Evolutionary conservation across 495 filamentous ascomycete genomes (phyloP).

Genomic region (Hypoxylon fragiforme): DNA sequence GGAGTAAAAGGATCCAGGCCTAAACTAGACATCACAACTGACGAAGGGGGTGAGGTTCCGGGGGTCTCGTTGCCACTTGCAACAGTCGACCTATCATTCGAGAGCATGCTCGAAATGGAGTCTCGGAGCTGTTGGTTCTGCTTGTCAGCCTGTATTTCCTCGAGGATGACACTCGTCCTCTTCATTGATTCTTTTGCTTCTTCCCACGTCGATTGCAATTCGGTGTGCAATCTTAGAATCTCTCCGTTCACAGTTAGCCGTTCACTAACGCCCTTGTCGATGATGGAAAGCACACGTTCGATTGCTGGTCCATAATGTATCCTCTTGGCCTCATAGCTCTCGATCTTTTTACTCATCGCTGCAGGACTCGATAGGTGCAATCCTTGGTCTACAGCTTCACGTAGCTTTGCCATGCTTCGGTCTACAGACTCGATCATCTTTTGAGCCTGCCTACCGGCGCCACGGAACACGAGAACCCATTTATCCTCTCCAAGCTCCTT

Average conservation of each 20-base stretch:
- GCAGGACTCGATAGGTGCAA: conserved; percentile 69
- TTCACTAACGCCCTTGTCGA: conserved; percentile 89
- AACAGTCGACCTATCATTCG: conserved; percentile 77
- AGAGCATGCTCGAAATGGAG: conserved; percentile 89
- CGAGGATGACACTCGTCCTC: conserved; percentile 71
- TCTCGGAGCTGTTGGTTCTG: conserved; percentile 79
- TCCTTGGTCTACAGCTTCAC: conserved; percentile 75
- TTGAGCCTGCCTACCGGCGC: conserved; percentile 87
- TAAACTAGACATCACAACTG: conserved; percentile 68
- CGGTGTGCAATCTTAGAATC: conserved; percentile 77
- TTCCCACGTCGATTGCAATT: conserved; percentile 78
- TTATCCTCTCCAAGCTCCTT: conserved; percentile 91
- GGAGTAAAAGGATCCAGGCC: conserved; percentile 54
- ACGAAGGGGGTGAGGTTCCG: conserved; percentile 88
- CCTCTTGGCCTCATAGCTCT: conserved; percentile 94
- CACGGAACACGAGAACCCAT: conserved; percentile 93
- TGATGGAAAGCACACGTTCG: conserved; percentile 84
- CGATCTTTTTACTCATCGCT: conserved; percentile 73
- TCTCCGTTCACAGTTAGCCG: conserved; percentile 93
- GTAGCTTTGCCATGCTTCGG: conserved; percentile 77
- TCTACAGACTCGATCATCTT: conserved; percentile 95
- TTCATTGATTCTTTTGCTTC: conserved; percentile 73
- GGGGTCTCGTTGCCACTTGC: conserved; percentile 77
- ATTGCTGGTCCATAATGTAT: conserved; percentile 94
- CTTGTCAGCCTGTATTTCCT: conserved; percentile 69